A percentile compares a stretch with the other conserved stretches of the same genome.
phyloP scores from a whole-genome alignment of 768 basidiomycete genomes.

The Calvatia gigantea region DNA sequence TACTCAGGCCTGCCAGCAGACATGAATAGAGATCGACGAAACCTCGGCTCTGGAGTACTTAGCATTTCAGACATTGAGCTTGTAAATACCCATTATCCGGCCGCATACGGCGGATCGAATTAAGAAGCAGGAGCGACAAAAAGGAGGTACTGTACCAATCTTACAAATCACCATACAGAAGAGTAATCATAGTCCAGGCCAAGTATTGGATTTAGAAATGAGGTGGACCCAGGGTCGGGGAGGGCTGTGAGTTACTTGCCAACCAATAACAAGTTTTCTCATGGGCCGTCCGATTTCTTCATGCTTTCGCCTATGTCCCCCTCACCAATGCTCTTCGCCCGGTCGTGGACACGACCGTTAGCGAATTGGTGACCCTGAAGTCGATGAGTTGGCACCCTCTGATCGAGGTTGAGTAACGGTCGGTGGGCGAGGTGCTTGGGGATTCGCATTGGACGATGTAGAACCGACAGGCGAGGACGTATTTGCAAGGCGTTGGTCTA shows the following conservation, averaged over 20 bases:
- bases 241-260: too few relatives aligned
- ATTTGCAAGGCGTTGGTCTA: slow-evolving; percentile 88
- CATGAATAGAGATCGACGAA: too few relatives aligned
- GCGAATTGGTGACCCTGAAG: slow-evolving; percentile 21
- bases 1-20: too few relatives aligned
- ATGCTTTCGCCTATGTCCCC: slow-evolving; percentile 31
- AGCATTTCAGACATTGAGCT: too few relatives aligned
- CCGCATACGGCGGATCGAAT: background rate
- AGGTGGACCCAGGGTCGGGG: too few relatives aligned
- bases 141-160: slow-evolving; percentile 11
- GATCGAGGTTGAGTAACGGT: slow-evolving; percentile 29
- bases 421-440: slow-evolving; percentile 24
- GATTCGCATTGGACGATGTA: slow-evolving; percentile 27
- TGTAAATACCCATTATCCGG: background rate
- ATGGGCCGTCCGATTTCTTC: slow-evolving; percentile 27
- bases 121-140: background rate
- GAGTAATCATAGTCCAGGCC: background rate
- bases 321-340: slow-evolving; percentile 33
- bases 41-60: too few relatives aligned
- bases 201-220: too few relatives aligned
- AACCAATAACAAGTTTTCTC: too few relatives aligned
- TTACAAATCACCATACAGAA: slow-evolving; percentile 3
- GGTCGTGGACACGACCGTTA: slow-evolving; percentile 15
- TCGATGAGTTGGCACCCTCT: slow-evolving; percentile 26
- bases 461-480: slow-evolving; percentile 42